A percentile compares a stretch with the other conserved stretches of the same genome.
Conservation (phyloP, 148 eudicot species). For the Rhododendron molle region DNA sequence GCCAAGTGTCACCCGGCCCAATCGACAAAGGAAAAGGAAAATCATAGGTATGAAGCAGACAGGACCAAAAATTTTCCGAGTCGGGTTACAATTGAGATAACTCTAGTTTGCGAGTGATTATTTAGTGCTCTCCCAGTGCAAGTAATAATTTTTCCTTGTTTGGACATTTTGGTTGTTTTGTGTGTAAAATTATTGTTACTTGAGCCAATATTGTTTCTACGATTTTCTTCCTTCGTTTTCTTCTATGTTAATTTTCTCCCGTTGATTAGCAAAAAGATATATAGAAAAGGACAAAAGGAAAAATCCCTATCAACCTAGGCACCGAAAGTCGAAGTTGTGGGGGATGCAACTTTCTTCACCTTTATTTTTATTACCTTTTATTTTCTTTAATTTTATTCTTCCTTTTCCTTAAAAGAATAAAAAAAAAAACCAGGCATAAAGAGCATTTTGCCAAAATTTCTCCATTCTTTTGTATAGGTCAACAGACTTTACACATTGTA, state of each 20-base stretch:
- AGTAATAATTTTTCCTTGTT: too few species aligned
- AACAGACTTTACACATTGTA: neutral
- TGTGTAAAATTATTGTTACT: neutral
- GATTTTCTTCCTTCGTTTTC: neutral
- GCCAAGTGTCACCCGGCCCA: too few species aligned
- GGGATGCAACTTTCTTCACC: neutral
- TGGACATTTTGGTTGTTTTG: neutral
- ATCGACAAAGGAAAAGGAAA: too few species aligned
- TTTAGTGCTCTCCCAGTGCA: too few species aligned
- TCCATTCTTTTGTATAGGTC: neutral
- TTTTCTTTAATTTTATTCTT: neutral
- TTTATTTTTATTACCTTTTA: neutral
- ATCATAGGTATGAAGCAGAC: too few species aligned
- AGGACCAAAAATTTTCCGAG: neutral
- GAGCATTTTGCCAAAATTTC: neutral
- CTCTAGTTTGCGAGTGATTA: neutral
- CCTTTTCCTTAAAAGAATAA: neutral
- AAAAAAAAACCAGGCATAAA: neutral
- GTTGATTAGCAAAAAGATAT: neutral
- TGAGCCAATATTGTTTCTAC: neutral
- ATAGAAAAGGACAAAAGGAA: neutral
- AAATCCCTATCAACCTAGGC: neutral
- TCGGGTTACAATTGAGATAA: neutral
- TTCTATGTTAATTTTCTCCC: neutral
- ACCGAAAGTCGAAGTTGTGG: constrained; percentile 6